Base-by-base conservation (phyloP, 176 grass and related monocot genomes). In the Lolium rigidum region DNA sequence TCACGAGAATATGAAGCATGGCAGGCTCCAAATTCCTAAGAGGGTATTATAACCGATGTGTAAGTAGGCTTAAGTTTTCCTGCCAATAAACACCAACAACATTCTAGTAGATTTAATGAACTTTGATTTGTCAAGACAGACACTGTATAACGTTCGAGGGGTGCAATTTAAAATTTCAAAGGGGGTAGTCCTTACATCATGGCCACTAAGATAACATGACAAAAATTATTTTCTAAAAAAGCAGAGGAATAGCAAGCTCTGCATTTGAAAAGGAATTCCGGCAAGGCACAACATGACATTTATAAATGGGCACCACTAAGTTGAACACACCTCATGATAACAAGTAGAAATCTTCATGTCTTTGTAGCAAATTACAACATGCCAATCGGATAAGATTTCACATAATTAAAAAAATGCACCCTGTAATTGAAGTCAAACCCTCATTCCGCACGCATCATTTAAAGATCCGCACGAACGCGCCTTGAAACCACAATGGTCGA, bases 381-480 rank as follows among this genome's bases (percentile, higher is more conserved):
- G 10, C 61, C 78, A 43, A 77, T 82, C 50, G 21, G 54, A 51
- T 48, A 86, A 74, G 70, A 50, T 76, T 77, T 61, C 61, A 37
- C 43, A 82, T 70, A 41, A 6, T 70, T 51, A 6, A 22, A 15
- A 54, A 43, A 47, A 47, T 10, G 12, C 31, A 59, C 10, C 9
- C 48, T 49, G 0, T 24, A 67, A 59, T 10, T 64, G 61, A 71
- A 13, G 75, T 56, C 85, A 83, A 83, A 71, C 17, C 47, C 43
- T 48, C 37, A 60, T 43, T 10, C 35, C 31, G 26, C 21, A 41
- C 74, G 82, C 20, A 59, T 68, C 58, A 67, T 65, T 82, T 65
- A 80, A 86, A 63, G 80, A 90, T 84, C 46, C 44, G 67, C 55
- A 72, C 56, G 10, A 90, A 78, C 48, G 78, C 43, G 65, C 21